Percentiles rank a stretch among this genome's conserved stretches.
Conservation (phyloP, 2,329 filamentous ascomycete species). For the Colletotrichum melonis region DNA sequence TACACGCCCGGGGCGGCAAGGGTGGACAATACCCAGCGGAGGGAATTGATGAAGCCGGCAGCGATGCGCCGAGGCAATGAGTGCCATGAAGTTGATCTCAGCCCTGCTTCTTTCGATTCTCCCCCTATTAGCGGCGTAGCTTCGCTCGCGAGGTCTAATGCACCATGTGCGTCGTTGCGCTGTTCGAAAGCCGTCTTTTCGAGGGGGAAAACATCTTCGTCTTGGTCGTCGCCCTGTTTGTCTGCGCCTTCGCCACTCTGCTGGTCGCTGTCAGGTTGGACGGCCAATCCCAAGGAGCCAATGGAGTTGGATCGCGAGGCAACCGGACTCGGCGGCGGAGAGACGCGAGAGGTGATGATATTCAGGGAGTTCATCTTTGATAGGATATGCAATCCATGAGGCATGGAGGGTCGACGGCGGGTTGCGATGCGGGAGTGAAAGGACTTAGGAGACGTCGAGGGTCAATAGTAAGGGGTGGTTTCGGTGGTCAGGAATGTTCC, state of each 20-base stretch:
- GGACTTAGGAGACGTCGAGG: background rate
- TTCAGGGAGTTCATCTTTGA: slow-evolving; percentile 96
- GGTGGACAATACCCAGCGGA: slow-evolving; percentile 83
- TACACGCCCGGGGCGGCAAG: slow-evolving; percentile 85
- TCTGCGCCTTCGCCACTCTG: slow-evolving; percentile 42
- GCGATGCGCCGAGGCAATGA: slow-evolving; percentile 76
- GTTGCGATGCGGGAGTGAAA: background rate
- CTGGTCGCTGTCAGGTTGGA: slow-evolving; percentile 56
- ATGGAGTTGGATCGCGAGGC: slow-evolving; percentile 72
- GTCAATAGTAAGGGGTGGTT: slow-evolving; percentile 24
- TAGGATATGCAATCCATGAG: slow-evolving; percentile 66
- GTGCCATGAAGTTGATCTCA: slow-evolving; percentile 61
- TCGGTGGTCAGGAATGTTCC: slow-evolving; percentile 35
- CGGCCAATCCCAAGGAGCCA: slow-evolving; percentile 61
- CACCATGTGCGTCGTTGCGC: slow-evolving; percentile 33
- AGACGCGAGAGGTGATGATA: slow-evolving; percentile 88
- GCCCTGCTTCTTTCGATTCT: slow-evolving; percentile 31
- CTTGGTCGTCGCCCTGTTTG: slow-evolving; percentile 41
- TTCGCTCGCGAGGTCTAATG: slow-evolving; percentile 60
- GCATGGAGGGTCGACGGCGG: slow-evolving; percentile 33
- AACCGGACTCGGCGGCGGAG: slow-evolving; percentile 66
- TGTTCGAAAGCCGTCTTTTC: slow-evolving; percentile 28
- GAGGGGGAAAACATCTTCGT: slow-evolving; percentile 43
- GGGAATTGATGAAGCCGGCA: slow-evolving; percentile 77
- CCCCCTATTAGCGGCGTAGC: slow-evolving; percentile 73